phyloP scores from a whole-genome alignment of 169 alveolate genomes.

The Amoebophrya sp. region DNA sequence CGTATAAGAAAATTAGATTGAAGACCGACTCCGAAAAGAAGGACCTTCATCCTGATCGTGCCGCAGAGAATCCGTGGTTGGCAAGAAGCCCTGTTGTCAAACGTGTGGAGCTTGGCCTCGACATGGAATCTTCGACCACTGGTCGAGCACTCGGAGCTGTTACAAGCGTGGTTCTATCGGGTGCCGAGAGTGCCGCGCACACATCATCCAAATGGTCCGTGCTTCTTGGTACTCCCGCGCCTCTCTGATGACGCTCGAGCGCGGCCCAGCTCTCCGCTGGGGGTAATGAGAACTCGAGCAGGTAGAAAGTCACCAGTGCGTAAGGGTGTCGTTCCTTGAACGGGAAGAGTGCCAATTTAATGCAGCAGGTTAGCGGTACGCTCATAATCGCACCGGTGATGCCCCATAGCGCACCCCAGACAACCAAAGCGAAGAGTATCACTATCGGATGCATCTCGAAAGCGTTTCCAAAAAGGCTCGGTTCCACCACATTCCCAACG shows the following conservation, averaged over 20 bases:
- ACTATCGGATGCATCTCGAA: neutral
- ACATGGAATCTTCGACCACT: no score
- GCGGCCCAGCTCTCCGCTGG: neutral
- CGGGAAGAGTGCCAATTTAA: neutral
- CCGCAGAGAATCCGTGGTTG: no score
- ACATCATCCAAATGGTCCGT: no score
- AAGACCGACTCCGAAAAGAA: no score
- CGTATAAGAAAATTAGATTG: no score
- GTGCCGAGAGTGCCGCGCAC: no score
- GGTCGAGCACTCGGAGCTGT: no score
- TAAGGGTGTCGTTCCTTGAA: neutral
- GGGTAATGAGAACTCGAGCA: neutral
- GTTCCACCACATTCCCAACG: neutral
- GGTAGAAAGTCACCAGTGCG: neutral
- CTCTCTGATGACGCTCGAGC: neutral
- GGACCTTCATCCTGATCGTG: no score
- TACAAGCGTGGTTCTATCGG: no score
- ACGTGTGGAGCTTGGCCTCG: no score
- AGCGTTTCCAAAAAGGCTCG: neutral
- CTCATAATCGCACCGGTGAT: neutral
- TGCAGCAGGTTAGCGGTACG: slow-evolving; percentile 23
- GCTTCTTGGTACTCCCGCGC: neutral
- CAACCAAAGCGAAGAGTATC: neutral
- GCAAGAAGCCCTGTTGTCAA: no score
- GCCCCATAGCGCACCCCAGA: slow-evolving; percentile 13